Base-by-base conservation (phyloP, 192 early-diverging fungal genomes). In the Funneliformis mosseae region DNA sequence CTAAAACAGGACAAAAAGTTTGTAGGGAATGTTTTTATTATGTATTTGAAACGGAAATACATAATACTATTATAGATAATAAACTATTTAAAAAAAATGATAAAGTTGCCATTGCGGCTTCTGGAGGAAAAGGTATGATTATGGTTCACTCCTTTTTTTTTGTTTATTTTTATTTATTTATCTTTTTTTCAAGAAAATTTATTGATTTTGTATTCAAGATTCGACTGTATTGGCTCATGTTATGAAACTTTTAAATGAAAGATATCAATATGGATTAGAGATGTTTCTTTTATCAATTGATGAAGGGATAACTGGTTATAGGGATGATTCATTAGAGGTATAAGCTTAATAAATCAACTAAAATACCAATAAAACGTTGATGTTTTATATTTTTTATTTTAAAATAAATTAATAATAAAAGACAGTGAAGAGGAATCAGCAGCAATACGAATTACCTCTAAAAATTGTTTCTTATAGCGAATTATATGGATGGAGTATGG, bases 401-500 rank as follows among this genome's bases (percentile, higher is more conserved):
- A 50, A 4, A 21, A 21, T 18, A 21, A 55, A 55, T 55, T 18
- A 28, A 27, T 73, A 0, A 8, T 28, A 8, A 28, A 59, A 79
- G 87, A 99, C 98, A 0, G 98, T 99, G 45, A 97, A 98, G 82
- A 86, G 97, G 64, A 99, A 99, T 83, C 91, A 96, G 79, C 86
- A 93, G 73, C 96, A 99, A 84, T 99, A 99, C 81, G 89, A 88
- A 14, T 91, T 99, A 72, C 98, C 98, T 3, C 84, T 99, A 4
- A 92, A 95, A 78, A 96, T 99, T 76, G 92, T 99, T 23, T 96
- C 95, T 1, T 99, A 99, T 80, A 89, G 93, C 78, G 94, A 98
- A 80, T 89, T 99, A 11, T 99, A 98, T 85, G 96, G 96, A 21
- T 99, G 98, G 98, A 94, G 92, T 62, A 99, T 99, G 98, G 98